Percentiles rank a stretch among this genome's conserved stretches.
Conservation (phyloP, 1,284 basidiomycete species). For the Sporisorium graminicola region DNA sequence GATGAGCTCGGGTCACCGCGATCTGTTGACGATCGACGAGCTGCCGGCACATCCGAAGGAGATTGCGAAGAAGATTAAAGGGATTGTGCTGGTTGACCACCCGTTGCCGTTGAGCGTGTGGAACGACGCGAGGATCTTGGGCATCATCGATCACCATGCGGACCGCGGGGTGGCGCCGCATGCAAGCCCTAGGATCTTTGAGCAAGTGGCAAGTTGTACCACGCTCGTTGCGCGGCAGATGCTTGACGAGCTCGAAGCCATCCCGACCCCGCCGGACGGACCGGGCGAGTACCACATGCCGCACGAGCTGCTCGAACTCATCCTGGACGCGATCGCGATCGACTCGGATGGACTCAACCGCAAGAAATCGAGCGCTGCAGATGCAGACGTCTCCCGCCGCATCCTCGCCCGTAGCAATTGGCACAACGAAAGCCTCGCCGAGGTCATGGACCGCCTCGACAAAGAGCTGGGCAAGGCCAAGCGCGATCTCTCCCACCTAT, state of each 20-base stretch:
- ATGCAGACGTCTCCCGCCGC: conserved; percentile 29
- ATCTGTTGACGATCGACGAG: conserved; percentile 70
- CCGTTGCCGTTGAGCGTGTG: conserved; percentile 66
- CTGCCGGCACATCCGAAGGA: conserved; percentile 66
- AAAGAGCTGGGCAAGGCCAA: conserved; percentile 62
- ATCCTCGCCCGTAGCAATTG: conserved; percentile 50
- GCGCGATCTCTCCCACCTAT: conserved; percentile 63
- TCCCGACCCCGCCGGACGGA: conserved; percentile 28
- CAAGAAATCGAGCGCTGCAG: conserved; percentile 37
- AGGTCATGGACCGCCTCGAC: conserved; percentile 63
- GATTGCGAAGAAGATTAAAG: conserved; percentile 58
- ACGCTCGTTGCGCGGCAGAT: conserved; percentile 66
- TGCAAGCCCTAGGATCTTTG: conserved; percentile 65
- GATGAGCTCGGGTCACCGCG: conserved; percentile 68
- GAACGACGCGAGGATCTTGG: conserved; percentile 55
- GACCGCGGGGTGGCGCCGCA: conserved; percentile 63
- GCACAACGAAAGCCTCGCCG: conserved; percentile 36
- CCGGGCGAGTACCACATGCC: conserved; percentile 62
- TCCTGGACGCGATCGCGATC: conserved; percentile 63
- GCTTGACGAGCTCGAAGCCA: conserved; percentile 61
- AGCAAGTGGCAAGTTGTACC: conserved; percentile 61
- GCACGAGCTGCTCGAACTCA: conserved; percentile 61
- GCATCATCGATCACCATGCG: conserved; percentile 69
- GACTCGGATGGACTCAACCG: conserved; percentile 62
- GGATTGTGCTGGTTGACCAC: conserved; percentile 70